Conservation (phyloP, 345 rosid genomes). For the Jatropha curcas region DNA sequence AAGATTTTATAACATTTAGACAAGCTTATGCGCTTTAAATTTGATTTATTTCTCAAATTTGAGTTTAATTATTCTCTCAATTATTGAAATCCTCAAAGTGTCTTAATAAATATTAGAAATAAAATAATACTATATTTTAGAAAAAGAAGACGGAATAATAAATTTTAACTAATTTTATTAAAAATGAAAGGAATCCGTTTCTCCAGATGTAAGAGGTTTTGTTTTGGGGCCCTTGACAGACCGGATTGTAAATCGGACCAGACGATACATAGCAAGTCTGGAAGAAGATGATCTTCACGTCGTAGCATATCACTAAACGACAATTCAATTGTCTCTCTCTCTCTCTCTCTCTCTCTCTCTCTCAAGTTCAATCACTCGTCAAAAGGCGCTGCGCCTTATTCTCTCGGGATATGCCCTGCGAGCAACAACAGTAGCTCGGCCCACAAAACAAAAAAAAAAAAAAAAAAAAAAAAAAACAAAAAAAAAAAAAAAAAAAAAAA, state of each 20-base stretch:
- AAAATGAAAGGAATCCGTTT: too few relatives aligned
- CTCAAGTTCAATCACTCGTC: not conserved
- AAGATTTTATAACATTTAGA: too few relatives aligned
- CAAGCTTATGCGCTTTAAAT: too few relatives aligned
- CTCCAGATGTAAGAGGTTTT: not conserved
- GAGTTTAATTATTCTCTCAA: too few relatives aligned
- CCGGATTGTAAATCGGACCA: not conserved
- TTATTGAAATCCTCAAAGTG: too few relatives aligned
- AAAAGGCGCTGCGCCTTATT: constrained; percentile 4
- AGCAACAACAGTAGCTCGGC: too few relatives aligned
- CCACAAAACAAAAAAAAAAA: not conserved
- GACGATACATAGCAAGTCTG: not conserved
- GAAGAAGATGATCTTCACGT: not conserved
- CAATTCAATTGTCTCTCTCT: not conserved
- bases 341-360: not conserved
- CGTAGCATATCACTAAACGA: not conserved
- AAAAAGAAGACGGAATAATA: too few relatives aligned
- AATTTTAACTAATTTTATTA: too few relatives aligned
- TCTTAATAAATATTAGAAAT: too few relatives aligned
- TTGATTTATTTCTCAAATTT: too few relatives aligned
- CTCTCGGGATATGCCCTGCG: not conserved
- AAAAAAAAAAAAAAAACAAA: not conserved
- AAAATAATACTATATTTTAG: too few relatives aligned
- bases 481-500: not conserved
- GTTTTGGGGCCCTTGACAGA: not conserved